Base-by-base conservation (phyloP, 352 stramenopile genomes). In the Thalassiosira hispida region DNA sequence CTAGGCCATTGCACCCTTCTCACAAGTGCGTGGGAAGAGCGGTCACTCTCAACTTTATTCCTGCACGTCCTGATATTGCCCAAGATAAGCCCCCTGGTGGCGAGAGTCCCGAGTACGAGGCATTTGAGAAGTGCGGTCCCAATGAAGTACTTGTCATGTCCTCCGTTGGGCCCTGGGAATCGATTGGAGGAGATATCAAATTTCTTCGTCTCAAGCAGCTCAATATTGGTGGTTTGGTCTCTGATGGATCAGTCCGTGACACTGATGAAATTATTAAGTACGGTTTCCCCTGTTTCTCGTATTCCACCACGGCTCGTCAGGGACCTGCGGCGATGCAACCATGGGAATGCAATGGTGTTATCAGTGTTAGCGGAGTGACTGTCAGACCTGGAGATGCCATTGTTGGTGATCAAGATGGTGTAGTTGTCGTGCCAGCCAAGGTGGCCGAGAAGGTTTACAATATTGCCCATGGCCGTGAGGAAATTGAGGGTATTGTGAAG, bases 261-360 rank as follows among this genome's bases (percentile, higher is more conserved):
- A 94, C 90, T 1, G 90, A 94, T 62, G 86, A 94, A 79, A 91
- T 94, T 49, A 89, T 94, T 52, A 90, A 91, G 35, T 94, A 94
- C 63, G 90, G 90, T 46, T 94, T 94, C 68, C 90, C 90, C 18
- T 91, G 85, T 71, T 94, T 93, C 71, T 92, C 85, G 5, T 84
- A 91, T 60, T 87, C 76, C 20, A 93, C 88, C 29, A 94, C 90
- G 5, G 84, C 90, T 27, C 75, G 88, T 60, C 90, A 94, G 71
- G 90, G 90, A 61, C 90, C 90, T 42, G 86, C 86, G 7, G 83
- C 84, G 12, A 94, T 94, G 90, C 90, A 94, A 73, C 90, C 90
- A 31, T 94, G 90, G 90, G 87, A 92, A 64, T 92, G 85, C 65
- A 92, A 94, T 56, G 87, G 84, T 55, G 81, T 94, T 4, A 69